A percentile compares a stretch with the other conserved stretches of the same genome.
phyloP scores from a whole-genome alignment of 768 basidiomycete species.

The Cyclocybe cylindracea region DNA sequence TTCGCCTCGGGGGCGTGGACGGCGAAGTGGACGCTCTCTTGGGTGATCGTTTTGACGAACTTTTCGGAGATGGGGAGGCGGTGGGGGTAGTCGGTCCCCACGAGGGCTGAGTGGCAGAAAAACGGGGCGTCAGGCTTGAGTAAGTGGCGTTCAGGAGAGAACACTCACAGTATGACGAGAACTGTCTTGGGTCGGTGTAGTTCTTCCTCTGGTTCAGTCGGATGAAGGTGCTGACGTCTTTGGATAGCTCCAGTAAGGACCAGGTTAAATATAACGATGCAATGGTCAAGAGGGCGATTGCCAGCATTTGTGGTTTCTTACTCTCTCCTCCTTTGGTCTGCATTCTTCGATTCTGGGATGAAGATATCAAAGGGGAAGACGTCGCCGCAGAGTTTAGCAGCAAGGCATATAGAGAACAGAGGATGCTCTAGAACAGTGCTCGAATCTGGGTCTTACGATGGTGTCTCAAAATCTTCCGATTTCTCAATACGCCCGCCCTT shows the following conservation, averaged over 20 bases:
- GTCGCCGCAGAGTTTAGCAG: too few species aligned
- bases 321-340: constrained; percentile 7
- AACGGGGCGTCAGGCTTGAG: neutral
- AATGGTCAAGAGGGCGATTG: constrained; percentile 12
- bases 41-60: constrained; percentile 25
- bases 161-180: constrained; percentile 23
- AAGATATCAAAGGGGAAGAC: neutral
- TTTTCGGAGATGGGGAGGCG: constrained; percentile 26
- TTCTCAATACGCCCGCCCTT: too few species aligned
- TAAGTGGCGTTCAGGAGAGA: neutral
- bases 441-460: too few species aligned
- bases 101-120: constrained; percentile 17
- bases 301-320: constrained; percentile 17
- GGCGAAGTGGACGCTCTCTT: constrained; percentile 30
- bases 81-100: constrained; percentile 27
- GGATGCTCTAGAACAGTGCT: too few species aligned
- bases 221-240: constrained; percentile 20
- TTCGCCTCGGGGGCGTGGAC: constrained; percentile 24
- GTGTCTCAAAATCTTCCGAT: too few species aligned
- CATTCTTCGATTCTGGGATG: constrained; percentile 2
- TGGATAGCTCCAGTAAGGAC: constrained; percentile 20
- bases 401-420: too few species aligned
- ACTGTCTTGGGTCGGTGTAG: constrained; percentile 10
- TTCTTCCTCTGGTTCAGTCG: constrained; percentile 15
- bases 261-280: constrained; percentile 28